Evolutionary conservation across 1,284 basidiomycete genomes (phyloP), one percentile per base, ranked within the genome.

Genomic region (Cutaneotrichosporon mucoides): DNA sequence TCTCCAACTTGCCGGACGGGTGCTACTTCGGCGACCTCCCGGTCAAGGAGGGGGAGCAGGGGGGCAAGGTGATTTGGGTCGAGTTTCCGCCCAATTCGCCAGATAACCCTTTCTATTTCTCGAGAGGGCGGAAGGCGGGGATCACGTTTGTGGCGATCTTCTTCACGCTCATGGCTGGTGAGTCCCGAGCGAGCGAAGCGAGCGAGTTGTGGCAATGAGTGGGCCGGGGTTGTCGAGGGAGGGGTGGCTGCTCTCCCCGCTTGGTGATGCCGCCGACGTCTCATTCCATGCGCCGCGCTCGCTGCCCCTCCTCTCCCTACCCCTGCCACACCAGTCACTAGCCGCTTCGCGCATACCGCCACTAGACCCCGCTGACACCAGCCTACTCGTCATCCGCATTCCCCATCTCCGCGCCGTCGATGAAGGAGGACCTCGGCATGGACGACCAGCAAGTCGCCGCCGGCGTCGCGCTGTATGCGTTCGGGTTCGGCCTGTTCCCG

Each of bases 401-500:
- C 67, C 82, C 83, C 33, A 79, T 75, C 82, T 74, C 87, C 81
- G 55, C 84, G 59, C 71, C 78, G 2, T 83, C 83, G 3, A 88
- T 90, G 87, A 82, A 78, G 13, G 75, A 75, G n/a, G 87, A 89
- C 64, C 76, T 89, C 11, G 79, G 83, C 42, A 83, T 84, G 57
- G 85, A 83, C 0, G 68, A 80, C 33, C 81, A 85, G 42, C 81
- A 86, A 66, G 85, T 84, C 4, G 85, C 84, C 2, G 76, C 84
- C 24, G 88, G 84, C 0, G 77, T 86, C 41, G 84, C 81, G 60
- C 78, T 84, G 37, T 90, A 83, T 72, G 78, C 69, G 36, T 56
- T 47, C 36, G 88, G 88, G 1, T 91, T 89, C 66, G 86, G 55
- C 12, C 59, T 88, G 12, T 81, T 86, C 2, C 89, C 89, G 0